These are phyloP conservation scores for Fraxinus greggii DNA, from an alignment of 305 asterid genomes.

Conservation along the genomic window DNA sequence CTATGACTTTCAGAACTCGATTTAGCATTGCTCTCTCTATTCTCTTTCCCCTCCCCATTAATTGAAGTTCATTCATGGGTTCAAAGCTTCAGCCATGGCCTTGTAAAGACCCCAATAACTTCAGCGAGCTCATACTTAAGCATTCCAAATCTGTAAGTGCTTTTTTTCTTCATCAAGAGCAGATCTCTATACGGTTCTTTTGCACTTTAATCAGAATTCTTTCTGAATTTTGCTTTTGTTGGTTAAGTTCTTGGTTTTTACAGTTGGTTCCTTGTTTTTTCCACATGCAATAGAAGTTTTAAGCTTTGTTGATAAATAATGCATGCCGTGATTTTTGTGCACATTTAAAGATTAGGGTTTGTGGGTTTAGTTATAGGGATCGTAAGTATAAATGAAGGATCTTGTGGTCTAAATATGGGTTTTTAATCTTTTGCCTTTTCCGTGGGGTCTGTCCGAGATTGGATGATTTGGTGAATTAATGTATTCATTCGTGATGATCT, in stretches of 20 bases:
- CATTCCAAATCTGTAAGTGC: constrained; percentile 64
- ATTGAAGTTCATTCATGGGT: constrained; percentile 23
- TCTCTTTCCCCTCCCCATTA: background rate
- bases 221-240: constrained; percentile 10
- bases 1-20: background rate
- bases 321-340: constrained; percentile 23
- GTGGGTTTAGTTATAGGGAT: background rate
- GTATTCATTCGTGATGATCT: constrained; percentile 16
- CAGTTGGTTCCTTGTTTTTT: background rate
- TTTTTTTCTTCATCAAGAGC: constrained; percentile 16
- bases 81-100: constrained; percentile 74
- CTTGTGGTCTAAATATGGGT: constrained; percentile 11
- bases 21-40: background rate
- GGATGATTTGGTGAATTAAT: constrained; percentile 3
- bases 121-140: constrained; percentile 70
- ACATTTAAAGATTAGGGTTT: constrained; percentile 23
- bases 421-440: background rate
- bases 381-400: constrained; percentile 1
- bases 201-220: constrained; percentile 3
- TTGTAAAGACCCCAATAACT: constrained; percentile 66
- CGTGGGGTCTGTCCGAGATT: constrained; percentile 2
- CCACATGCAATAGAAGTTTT: background rate
- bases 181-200: constrained; percentile 6
- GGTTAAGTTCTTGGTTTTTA: background rate
- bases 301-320: constrained; percentile 4